Base-by-base conservation (phyloP, 139 green algal genomes). In the Nannochloris sp. region DNA sequence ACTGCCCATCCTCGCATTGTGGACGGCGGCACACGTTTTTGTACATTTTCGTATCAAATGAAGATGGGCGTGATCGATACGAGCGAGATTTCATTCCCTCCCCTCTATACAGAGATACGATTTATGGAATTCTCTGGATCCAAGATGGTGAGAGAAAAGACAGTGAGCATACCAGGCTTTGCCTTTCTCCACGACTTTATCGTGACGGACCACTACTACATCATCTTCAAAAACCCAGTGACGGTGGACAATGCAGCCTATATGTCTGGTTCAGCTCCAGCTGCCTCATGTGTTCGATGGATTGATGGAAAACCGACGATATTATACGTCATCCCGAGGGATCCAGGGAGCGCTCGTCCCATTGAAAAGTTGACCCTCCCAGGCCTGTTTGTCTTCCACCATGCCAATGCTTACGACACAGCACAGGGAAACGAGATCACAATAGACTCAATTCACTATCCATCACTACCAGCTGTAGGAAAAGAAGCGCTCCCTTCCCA, bases 331-430 rank as follows among this genome's bases (percentile, higher is more conserved):
- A 73, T 75, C 8, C 69, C 69, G 14, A 61, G 69, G 14, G 56
- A 66, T 4, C 10, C 17, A 46, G 11, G 10, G 11, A 14, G 17
- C n/a, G 1, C 30, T 55, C 16, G 17, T 29, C 46, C 16, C n/a
- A 53, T 59, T 30, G 50, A 17, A 59, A 9, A 37, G 50, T 17
- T 59, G 23, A 59, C 50, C 12, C 25, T 30, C 10, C 25, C 23
- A 31, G n/a, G 11, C 50, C 50, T 59, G 30, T 92, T 92, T 65
- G 50, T 79, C 6, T 90, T 92, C 65, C 85, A 92, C 62, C 84
- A 91, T 63, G 77, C 78, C 13, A 91, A 91, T 49, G 85, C 80
- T 0, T 92, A 73, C 30, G 79, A 91, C 50, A 56, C 63, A 8
- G 59, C 51, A 2, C 36, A 28, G 12, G 29, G 13, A 25, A 23